Evolutionary conservation across 1,284 basidiomycete genomes (phyloP).

Genomic region (Neonothopanus nambi): DNA sequence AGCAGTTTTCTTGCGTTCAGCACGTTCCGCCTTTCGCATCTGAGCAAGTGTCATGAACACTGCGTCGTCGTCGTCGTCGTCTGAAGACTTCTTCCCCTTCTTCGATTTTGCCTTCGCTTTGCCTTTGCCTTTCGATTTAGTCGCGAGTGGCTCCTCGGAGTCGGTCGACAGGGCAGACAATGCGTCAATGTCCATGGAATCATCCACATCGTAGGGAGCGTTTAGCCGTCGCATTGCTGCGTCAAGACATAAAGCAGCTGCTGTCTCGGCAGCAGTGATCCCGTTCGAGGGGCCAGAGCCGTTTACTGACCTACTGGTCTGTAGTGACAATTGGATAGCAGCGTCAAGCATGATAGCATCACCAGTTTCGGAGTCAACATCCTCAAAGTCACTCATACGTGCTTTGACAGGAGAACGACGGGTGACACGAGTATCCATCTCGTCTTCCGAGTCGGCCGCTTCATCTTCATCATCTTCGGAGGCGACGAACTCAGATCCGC

Average conservation of each 20-base stretch:
- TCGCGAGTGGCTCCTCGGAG: conserved; percentile 38
- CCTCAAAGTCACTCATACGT: conserved; percentile 23
- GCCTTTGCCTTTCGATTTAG: conserved; percentile 36
- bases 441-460: conserved; percentile 16
- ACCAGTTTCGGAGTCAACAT: conserved; percentile 38
- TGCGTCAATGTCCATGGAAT: conserved; percentile 30
- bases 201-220: conserved; percentile 34
- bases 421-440: background rate
- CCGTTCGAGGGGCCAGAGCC: conserved; percentile 39
- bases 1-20: conserved; percentile 28
- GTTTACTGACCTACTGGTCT: conserved; percentile 34
- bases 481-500: conserved; percentile 58
- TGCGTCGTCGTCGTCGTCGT: conserved; percentile 20
- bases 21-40: conserved; percentile 26
- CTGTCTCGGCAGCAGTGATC: conserved; percentile 31
- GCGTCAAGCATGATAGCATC: conserved; percentile 58
- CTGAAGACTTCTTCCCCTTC: conserved; percentile 23
- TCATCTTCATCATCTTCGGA: conserved; percentile 39
- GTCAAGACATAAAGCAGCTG: conserved; percentile 47
- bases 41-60: conserved; percentile 40
- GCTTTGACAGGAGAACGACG: conserved; percentile 10
- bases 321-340: conserved; percentile 57
- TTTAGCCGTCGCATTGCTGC: conserved; percentile 51
- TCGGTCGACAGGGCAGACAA: conserved; percentile 32
- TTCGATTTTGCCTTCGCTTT: conserved; percentile 26